Percentiles rank a stretch among this genome's conserved stretches.
Evolutionary conservation across 1,284 basidiomycete species (phyloP).

Genomic region (Naganishia liquefaciens): DNA sequence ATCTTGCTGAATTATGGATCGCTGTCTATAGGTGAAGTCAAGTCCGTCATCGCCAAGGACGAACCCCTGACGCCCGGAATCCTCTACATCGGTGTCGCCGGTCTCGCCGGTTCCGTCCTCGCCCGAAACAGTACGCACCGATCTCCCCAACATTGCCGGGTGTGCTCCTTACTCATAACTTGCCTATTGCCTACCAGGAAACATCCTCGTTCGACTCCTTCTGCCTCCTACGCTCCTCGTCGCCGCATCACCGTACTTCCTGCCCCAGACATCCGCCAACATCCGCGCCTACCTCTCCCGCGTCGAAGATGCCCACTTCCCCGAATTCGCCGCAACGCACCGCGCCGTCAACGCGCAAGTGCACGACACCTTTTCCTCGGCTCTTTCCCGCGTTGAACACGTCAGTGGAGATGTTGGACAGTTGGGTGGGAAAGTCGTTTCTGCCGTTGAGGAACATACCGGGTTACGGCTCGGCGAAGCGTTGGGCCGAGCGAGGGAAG

Average conservation of each 20-base stretch:
- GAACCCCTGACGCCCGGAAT: slow-evolving; percentile 82
- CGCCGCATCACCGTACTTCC: slow-evolving; percentile 71
- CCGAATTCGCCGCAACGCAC: slow-evolving; percentile 67
- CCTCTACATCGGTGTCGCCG: slow-evolving; percentile 83
- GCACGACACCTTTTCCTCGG: slow-evolving; percentile 62
- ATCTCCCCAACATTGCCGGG: too few relatives aligned
- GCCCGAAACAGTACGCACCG: slow-evolving; percentile 66
- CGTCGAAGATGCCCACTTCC: slow-evolving; percentile 71
- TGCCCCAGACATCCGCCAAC: slow-evolving; percentile 73
- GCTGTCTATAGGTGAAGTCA: slow-evolving; percentile 65
- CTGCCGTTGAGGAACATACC: slow-evolving; percentile 66
- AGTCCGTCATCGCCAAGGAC: slow-evolving; percentile 71
- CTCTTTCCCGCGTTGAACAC: slow-evolving; percentile 56
- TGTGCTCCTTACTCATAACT: too few relatives aligned
- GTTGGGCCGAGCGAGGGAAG: slow-evolving; percentile 56
- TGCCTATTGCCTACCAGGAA: too few relatives aligned
- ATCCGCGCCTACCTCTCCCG: slow-evolving; percentile 65
- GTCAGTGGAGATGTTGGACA: slow-evolving; percentile 48
- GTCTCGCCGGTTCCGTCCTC: slow-evolving; percentile 81
- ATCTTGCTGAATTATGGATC: neutral
- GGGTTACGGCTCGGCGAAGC: slow-evolving; percentile 70
- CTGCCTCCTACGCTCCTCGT: slow-evolving; percentile 71
- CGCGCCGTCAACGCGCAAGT: slow-evolving; percentile 66
- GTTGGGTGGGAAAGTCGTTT: slow-evolving; percentile 58
- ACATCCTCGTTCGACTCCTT: slow-evolving; percentile 64